phyloP scores from a whole-genome alignment of 116 monocot species.

The Papilionanthe hybrid region DNA sequence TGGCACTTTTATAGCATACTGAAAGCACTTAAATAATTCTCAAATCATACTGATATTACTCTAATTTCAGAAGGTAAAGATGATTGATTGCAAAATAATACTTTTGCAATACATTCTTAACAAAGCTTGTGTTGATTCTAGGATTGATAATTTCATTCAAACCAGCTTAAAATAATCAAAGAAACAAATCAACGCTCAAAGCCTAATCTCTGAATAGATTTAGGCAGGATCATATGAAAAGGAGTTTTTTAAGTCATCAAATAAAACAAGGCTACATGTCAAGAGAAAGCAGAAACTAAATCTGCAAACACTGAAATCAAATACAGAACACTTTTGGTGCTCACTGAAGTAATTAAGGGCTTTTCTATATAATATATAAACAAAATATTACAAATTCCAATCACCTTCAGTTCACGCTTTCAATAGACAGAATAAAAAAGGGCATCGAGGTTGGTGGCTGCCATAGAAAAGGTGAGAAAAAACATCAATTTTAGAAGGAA shows the following conservation, averaged over 20 bases:
- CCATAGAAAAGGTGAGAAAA: neutral
- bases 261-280: neutral
- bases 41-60: neutral
- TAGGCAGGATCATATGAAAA: neutral
- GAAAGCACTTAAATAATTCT: neutral
- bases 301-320: neutral
- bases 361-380: neutral
- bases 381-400: neutral
- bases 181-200: neutral
- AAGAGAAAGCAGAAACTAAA: neutral
- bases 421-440: neutral
- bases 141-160: neutral
- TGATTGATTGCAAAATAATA: neutral
- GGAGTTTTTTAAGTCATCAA: neutral
- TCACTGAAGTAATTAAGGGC: neutral
- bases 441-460: neutral
- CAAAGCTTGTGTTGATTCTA: neutral
- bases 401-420: neutral
- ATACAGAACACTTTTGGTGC: neutral
- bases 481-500: neutral
- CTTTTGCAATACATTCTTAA: conserved; percentile 1
- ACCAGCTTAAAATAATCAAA: neutral
- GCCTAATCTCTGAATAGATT: neutral
- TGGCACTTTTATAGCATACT: neutral
- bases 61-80: neutral